Conservation (phyloP, 106 monocot genomes). For the Dendrobium officinale region DNA sequence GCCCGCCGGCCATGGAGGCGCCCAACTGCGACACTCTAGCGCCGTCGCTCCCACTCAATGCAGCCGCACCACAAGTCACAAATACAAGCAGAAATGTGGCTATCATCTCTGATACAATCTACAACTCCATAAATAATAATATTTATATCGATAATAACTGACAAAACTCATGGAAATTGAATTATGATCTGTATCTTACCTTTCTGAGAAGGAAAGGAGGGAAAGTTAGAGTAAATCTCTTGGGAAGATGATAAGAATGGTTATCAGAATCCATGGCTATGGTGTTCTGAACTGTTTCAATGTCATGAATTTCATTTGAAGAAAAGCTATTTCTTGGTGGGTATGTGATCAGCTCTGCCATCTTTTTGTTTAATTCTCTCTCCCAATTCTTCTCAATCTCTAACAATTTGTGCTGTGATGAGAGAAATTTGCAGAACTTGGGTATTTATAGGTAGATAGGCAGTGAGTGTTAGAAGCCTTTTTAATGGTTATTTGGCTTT, state of each 20-base stretch:
- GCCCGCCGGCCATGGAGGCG: conserved; percentile 46
- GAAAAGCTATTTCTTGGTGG: conserved; percentile 6
- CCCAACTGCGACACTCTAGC: conserved; percentile 34
- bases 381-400: no score
- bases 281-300: conserved; percentile 9
- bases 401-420: no score
- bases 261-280: neutral
- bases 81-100: conserved; percentile 59
- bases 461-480: no score
- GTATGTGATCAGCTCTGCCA: conserved; percentile 1
- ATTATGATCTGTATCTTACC: neutral
- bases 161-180: neutral
- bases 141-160: neutral
- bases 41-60: conserved; percentile 19
- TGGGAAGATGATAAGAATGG: neutral
- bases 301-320: conserved; percentile 24
- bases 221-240: conserved; percentile 2
- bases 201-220: conserved; percentile 36
- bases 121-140: neutral
- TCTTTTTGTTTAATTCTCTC: no score
- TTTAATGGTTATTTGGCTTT: no score
- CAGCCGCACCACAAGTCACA: conserved; percentile 47
- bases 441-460: no score
- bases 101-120: conserved; percentile 49
- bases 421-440: no score